Evolutionary conservation across 352 stramenopile species (phyloP), one percentile per base, ranked within the genome.

Genomic region (Phytophthora litchii): DNA sequence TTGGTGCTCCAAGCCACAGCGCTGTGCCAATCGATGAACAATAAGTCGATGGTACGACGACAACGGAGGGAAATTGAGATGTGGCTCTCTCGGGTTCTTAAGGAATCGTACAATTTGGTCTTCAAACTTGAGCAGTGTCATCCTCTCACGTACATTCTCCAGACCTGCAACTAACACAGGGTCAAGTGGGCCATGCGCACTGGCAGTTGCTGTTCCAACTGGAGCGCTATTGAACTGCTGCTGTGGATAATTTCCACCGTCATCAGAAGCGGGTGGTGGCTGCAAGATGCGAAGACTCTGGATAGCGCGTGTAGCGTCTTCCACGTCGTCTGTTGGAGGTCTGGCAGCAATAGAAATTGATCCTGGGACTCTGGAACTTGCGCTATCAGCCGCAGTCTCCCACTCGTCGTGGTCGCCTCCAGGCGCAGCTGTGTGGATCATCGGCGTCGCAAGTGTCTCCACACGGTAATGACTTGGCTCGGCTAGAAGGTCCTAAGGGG

Each of bases 11-110:
- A 98, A 80, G 10, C 69, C 66, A 68, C 96, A 98, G n/a, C 95
- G 84, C 62, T 98, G 91, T 0, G 90, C 94, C 25, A 98, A 77
- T 1, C 95, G 89, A 74, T 98, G 95, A 7, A 98, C 66, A 65
- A 96, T 92, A 8, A 96, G 76, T 5, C 88, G 87, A 56, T 96
- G 87, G 58, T 93, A 95, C 20, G 86, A 95, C 20, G 88, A 95
- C 23, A 94, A 57, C 38, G 87, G 83, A 29, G 87, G 86, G 59
- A 96, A 92, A 44, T 78, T 79, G 12, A 94, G 72, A 46, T 94
- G 83, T 43, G 60, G 54, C 67, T 94, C 85, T 25, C 69, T 64
- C 17, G 74, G 60, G 53, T 79, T 86, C 49, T 59, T 70, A 8
- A 95, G 61, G 55, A 95, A 95, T 17, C 80, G 77, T 38, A 95